phyloP scores from a whole-genome alignment of 2,329 filamentous ascomycete genomes.

The Clonostachys sp. region DNA sequence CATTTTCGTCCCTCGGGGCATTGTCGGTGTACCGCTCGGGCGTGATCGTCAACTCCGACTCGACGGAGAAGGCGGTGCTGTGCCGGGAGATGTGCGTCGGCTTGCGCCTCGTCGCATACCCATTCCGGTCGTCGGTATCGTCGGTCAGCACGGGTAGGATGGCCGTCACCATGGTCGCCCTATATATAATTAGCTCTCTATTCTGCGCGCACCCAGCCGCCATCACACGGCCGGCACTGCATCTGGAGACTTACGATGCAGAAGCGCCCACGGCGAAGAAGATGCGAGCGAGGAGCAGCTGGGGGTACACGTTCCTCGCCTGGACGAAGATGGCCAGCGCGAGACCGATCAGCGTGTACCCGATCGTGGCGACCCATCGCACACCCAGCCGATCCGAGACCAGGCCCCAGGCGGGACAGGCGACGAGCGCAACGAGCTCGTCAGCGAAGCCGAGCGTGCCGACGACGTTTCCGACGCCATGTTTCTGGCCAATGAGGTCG shows the following conservation, averaged over 20 bases:
- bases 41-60: constrained; percentile 72
- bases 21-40: constrained; percentile 50
- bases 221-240: background rate
- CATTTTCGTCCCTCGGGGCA: constrained; percentile 8
- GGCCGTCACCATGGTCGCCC: constrained; percentile 93
- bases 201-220: background rate
- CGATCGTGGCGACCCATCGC: constrained; percentile 65
- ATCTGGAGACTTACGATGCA: constrained; percentile 58
- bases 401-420: constrained; percentile 76
- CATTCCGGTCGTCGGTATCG: constrained; percentile 26
- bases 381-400: constrained; percentile 75
- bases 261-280: constrained; percentile 88
- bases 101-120: constrained; percentile 18
- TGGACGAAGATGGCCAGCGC: constrained; percentile 79
- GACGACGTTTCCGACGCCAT: constrained; percentile 73
- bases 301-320: constrained; percentile 81
- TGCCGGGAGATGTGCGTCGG: constrained; percentile 38
- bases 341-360: constrained; percentile 77
- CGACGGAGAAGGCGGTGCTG: constrained; percentile 62
- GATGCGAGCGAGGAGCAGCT: constrained; percentile 77
- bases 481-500: constrained; percentile 70
- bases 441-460: constrained; percentile 83
- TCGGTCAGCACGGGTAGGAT: constrained; percentile 72
- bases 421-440: constrained; percentile 75
- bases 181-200: constrained; percentile 14